Base-by-base conservation (phyloP, 2,329 filamentous ascomycete genomes). In the Penicillium sp. region DNA sequence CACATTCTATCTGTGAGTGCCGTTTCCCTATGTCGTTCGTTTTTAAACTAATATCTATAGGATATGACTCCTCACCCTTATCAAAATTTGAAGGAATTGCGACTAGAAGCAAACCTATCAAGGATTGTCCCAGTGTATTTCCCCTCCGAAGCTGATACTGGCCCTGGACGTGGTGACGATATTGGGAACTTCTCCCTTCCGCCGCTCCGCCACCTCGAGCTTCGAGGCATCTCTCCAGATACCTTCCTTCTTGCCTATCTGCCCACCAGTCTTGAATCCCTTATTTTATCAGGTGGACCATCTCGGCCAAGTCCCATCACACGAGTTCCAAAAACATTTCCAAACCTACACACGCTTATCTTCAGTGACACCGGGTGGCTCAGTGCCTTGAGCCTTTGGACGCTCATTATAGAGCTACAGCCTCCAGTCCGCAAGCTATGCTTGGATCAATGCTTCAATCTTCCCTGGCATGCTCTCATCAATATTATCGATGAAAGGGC, bases 31-130 rank as follows among this genome's bases (percentile, higher is more conserved):
- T n/a, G 3, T 49, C n/a, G 21, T 1, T 33, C 9, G 1, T 29
- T 35, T 26, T 22, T 3, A 4, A 13, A 16, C 24, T 42, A 6
- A 24, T 22, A 5, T 43, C 21, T 1, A n/a, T 33, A 52, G 52
- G 47, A 47, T 11, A 21, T 46, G 2, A 33, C 68, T 57, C 52
- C 57, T n/a, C 46, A 55, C 42, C 48, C 60, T 1, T 65, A 62
- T 43, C 66, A 70, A 4, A 73, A 72, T 29, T 62, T 76, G 4
- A 68, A 73, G 59, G 71, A 74, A 43, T 47, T 76, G 1, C 61
- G 69, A 19, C 63, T 76, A 3, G 55, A 66, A 48, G 73, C 66
- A 46, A 57, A 70, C n/a, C 66, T 68, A 5, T 56, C 60, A 16
- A 51, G 63, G 13, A 61, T 59, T 42, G 50, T 59, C 5, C 53